Conservation (phyloP, 805 yeast genomes). For the Metschnikowia shivogae region DNA sequence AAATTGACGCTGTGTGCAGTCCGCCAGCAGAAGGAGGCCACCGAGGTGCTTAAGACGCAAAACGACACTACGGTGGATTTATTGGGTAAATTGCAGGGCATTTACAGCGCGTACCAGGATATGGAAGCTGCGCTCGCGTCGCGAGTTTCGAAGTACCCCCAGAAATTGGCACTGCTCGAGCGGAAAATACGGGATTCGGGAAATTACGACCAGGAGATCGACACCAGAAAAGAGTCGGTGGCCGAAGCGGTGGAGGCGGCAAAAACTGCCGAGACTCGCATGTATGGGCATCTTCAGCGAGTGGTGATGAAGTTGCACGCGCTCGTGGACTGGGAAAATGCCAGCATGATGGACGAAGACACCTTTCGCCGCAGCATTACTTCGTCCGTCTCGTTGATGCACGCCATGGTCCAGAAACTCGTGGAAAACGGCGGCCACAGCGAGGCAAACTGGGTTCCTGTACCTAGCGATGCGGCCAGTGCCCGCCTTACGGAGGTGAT, state of each 20-base stretch:
- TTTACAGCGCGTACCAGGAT: constrained; percentile 12
- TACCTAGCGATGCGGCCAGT: constrained; percentile 10
- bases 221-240: constrained; percentile 1
- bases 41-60: constrained; percentile 1
- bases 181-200: constrained; percentile 6
- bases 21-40: constrained; percentile 8
- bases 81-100: constrained; percentile 1
- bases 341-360: constrained; percentile 17
- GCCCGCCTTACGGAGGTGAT: constrained; percentile 14
- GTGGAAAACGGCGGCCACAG: constrained; percentile 1
- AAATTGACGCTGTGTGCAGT: constrained; percentile 14
- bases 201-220: constrained; percentile 6
- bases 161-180: constrained; percentile 9
- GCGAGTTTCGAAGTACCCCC: constrained; percentile 7
- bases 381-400: constrained; percentile 11
- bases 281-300: constrained; percentile 17
- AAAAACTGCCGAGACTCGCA: constrained; percentile 7
- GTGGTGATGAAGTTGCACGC: constrained; percentile 21
- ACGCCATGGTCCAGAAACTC: constrained; percentile 9
- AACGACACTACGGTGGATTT: constrained; percentile 1
- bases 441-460: constrained; percentile 10
- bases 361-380: constrained; percentile 13
- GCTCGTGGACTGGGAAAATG: constrained; percentile 21
- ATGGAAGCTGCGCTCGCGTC: constrained; percentile 5
- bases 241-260: constrained; percentile 3